Evolutionary conservation across 352 stramenopile genomes (phyloP), one percentile per base, ranked within the genome.

Genomic region (Pythium insidiosum): DNA sequence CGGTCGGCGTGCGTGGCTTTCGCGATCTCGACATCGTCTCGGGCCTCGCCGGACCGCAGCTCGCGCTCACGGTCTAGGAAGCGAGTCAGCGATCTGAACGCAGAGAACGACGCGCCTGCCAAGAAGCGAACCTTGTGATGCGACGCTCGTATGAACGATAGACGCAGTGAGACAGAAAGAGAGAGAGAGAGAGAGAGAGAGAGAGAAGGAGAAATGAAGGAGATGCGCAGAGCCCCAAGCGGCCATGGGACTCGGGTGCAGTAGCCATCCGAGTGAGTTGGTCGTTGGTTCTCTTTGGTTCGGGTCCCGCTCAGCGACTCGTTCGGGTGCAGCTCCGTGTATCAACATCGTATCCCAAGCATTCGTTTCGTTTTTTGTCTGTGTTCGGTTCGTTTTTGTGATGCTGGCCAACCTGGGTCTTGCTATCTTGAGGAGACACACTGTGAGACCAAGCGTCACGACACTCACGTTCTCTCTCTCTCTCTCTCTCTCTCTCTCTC

Each of bases 1-100:
- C 80, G 44, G 77, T 63, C 36, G 80, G 80, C 52, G 74, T 92
- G 38, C 77, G 69, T 16, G 80, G 80, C 38, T 92, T 92, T 84
- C 67, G 60, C n/a, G 62, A 73, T 53, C 57, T 84, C 33, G 73
- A 84, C 24, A 48, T 92, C 48, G 31, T 92, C 43, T n/a, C n/a
- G n/a, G 56, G 74, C 33, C 31, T 92, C 38, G 40, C 48, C 37
- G 51, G 33, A 37, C 63, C 72, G 42, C 66, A 72, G 50, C 58
- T 70, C 56, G 68, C 73, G 43, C 73, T 88, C 60, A 83, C 72
- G 35, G 61, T 68, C 50, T 88, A 84, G 41, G 37, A 67, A 75
- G 63, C 63, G 53, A n/a, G n/a, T n/a, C n/a, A n/a, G n/a, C n/a
- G n/a, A n/a, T n/a, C n/a, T n/a, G n/a, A n/a, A n/a, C n/a, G n/a